Evolutionary conservation across 108 stramenopile genomes (phyloP).

Genomic region (Stephanodiscus triporus): DNA sequence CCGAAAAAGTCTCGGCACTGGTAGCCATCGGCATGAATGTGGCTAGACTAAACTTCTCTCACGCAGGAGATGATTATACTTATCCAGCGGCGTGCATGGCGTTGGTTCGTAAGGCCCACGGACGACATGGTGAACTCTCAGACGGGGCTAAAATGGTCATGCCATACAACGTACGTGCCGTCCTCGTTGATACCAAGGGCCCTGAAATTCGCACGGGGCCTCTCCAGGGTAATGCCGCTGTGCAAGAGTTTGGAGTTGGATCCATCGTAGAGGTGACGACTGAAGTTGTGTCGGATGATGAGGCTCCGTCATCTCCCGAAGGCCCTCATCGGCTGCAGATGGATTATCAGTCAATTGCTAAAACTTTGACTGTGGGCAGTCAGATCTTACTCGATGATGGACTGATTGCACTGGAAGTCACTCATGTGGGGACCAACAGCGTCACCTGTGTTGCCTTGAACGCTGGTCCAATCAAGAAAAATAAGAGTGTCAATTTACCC

Average conservation of each 20-base stretch:
- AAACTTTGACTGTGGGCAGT: slow-evolving; percentile 59
- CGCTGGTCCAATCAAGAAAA: slow-evolving; percentile 77
- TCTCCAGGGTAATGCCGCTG: slow-evolving; percentile 66
- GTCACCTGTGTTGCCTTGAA: slow-evolving; percentile 66
- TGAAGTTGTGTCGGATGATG: slow-evolving; percentile 53
- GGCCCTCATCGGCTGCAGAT: slow-evolving; percentile 65
- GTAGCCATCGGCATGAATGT: slow-evolving; percentile 85
- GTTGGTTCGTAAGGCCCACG: slow-evolving; percentile 52
- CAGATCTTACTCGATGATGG: slow-evolving; percentile 85
- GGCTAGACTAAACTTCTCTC: slow-evolving; percentile 92
- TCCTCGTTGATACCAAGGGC: slow-evolving; percentile 89
- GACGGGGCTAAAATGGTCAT: slow-evolving; percentile 37
- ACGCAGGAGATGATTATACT: slow-evolving; percentile 61
- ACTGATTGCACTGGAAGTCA: slow-evolving; percentile 73
- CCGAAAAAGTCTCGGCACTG: slow-evolving; percentile 63
- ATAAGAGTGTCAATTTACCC: slow-evolving; percentile 88
- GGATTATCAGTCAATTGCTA: slow-evolving; percentile 80
- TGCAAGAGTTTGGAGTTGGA: slow-evolving; percentile 57
- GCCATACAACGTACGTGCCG: slow-evolving; percentile 69
- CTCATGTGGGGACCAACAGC: slow-evolving; percentile 48
- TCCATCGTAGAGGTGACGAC: slow-evolving; percentile 58
- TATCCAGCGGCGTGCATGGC: slow-evolving; percentile 58
- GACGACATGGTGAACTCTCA: slow-evolving; percentile 50
- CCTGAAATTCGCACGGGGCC: slow-evolving; percentile 91
- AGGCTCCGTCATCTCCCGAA: slow-evolving; percentile 50